These are phyloP conservation scores for Saturnispora bothae DNA, from an alignment of 805 yeast genomes.

Conservation along the genomic window DNA sequence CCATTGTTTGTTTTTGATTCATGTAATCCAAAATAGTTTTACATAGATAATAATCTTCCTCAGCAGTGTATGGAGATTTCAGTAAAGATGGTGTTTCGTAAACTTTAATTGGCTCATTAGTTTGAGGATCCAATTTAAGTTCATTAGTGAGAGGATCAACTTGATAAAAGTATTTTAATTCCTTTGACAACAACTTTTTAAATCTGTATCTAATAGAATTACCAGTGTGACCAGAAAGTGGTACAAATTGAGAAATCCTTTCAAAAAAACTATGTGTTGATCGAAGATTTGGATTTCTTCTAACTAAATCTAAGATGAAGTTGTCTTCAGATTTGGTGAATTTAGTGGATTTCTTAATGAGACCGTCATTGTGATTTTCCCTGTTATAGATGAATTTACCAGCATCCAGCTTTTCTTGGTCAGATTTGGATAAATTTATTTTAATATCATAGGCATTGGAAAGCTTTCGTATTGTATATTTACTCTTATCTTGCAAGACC, in stretches of 20 bases:
- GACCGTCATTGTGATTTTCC: background rate
- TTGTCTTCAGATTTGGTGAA: conserved; percentile 59
- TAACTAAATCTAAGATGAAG: conserved; percentile 53
- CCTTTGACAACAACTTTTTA: conserved; percentile 33
- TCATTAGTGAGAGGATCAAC: conserved; percentile 34
- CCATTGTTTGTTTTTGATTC: conserved; percentile 12
- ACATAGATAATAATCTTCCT: conserved; percentile 58
- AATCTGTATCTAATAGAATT: conserved; percentile 61
- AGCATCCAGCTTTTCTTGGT: background rate
- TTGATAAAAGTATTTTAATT: conserved; percentile 38
- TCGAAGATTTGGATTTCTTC: conserved; percentile 55
- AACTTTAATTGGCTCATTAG: conserved; percentile 33
- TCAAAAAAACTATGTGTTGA: conserved; percentile 60
- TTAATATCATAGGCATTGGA: background rate
- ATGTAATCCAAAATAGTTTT: conserved; percentile 19
- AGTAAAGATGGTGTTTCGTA: conserved; percentile 37
- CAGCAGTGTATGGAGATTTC: conserved; percentile 56
- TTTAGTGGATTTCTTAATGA: conserved; percentile 28
- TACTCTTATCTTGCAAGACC: conserved; percentile 12
- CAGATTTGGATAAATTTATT: conserved; percentile 1
- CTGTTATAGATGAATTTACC: conserved; percentile 14
- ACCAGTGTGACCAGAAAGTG: conserved; percentile 58
- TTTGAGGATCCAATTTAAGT: conserved; percentile 30
- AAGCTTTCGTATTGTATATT: conserved; percentile 11
- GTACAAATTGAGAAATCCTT: conserved; percentile 41